phyloP scores from a whole-genome alignment of 106 monocot genomes.

The Platanthera guangdongensis region DNA sequence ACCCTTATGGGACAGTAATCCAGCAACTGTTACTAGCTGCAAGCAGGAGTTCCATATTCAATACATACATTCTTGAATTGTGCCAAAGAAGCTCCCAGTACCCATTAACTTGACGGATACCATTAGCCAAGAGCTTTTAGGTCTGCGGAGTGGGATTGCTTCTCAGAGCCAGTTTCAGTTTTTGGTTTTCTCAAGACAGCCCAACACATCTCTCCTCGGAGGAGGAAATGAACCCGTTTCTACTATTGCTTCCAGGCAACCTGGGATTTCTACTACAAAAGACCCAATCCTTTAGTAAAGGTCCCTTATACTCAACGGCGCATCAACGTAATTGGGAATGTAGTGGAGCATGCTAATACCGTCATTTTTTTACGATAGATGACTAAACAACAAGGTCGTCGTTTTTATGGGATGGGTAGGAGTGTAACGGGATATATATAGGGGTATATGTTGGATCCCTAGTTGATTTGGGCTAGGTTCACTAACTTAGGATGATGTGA shows the following conservation, averaged over 20 bases:
- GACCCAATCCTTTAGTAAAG: conserved; percentile 9
- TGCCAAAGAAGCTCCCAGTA: conserved; percentile 92
- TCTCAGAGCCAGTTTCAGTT: conserved; percentile 39
- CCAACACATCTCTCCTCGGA: conserved; percentile 20
- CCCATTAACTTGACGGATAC: conserved; percentile 81
- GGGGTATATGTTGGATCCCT: too few relatives aligned
- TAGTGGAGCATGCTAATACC: too few relatives aligned
- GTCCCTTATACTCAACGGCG: neutral
- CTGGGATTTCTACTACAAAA: conserved; percentile 9
- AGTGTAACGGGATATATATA: too few relatives aligned
- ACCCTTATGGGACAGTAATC: conserved; percentile 40
- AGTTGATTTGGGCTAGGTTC: too few relatives aligned
- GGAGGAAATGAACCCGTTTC: conserved; percentile 14
- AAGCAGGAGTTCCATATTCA: conserved; percentile 79
- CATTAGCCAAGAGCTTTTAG: conserved; percentile 60
- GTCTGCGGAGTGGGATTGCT: conserved; percentile 24
- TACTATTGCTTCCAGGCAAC: conserved; percentile 6
- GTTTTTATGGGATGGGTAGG: too few relatives aligned
- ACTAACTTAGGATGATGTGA: too few relatives aligned
- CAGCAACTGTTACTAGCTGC: conserved; percentile 55
- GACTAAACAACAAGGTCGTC: too few relatives aligned
- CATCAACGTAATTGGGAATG: too few relatives aligned
- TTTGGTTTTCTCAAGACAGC: conserved; percentile 40
- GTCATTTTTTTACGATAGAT: too few relatives aligned
- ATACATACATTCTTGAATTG: conserved; percentile 69